Evolutionary conservation across 1,284 basidiomycete genomes (phyloP), one percentile per base, ranked within the genome.

Genomic region (Veloporphyrellus conicus): DNA sequence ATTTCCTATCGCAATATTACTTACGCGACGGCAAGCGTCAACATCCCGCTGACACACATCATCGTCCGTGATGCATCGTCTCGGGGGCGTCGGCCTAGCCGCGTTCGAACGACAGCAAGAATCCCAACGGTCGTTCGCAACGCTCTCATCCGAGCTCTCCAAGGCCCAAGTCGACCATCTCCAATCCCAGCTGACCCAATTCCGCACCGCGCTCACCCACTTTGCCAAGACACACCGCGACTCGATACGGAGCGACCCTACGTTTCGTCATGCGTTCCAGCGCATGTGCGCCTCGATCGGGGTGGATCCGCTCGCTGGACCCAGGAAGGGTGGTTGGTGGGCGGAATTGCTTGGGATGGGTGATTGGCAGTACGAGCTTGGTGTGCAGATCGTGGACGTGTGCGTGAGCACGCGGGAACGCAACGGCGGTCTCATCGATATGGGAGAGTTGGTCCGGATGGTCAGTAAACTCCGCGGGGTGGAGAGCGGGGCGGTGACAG

Each of bases 331-430:
- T n/a, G 83, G 92, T 3, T 93, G 90, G 87, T 91, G 88, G 84
- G 84, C 81, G 19, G 93, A 93, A 63, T 72, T 92, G 60, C 76
- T 97, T 15, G 91, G 90, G 1, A 67, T 90, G 43, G 84, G 91
- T 7, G 96, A 99, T 65, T 99, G 92, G 91, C 88, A 93, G 60
- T 91, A 92, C 65, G 94, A 96, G 61, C 79, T 99, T 1, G 92
- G 92, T 3, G 91, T 98, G 22, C 95, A 99, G 72, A 88, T 99
- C 54, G 93, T 99, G 41, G 95, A 99, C 64, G 82, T 99, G 15
- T 98, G 95, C 61, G 85, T 98, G 27, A 87, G 82, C 62, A 95
- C 91, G 9, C 74, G 94, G 36, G 84, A 87, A 48, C 71, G 83
- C 36, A 97, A 97, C 56, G 95, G 96, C 0, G 95, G 96, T 0